phyloP scores from a whole-genome alignment of 176 grass and related monocot species.

The Avena insularis region DNA sequence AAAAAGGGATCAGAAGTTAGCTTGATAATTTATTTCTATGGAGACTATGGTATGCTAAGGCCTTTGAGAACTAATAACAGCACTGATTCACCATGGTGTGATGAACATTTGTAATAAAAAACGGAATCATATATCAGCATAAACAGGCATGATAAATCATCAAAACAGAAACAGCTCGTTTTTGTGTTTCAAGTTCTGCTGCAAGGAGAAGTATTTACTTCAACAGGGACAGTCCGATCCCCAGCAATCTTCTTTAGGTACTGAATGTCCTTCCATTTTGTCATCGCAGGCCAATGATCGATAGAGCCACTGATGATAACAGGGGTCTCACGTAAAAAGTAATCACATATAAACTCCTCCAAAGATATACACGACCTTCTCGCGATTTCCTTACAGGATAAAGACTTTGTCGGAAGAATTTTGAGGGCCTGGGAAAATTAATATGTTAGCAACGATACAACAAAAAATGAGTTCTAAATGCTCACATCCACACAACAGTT shows the following conservation, averaged over 20 bases:
- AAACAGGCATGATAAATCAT: constrained; percentile 13
- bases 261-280: constrained; percentile 87
- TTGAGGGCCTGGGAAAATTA: constrained; percentile 56
- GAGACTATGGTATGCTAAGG: neutral
- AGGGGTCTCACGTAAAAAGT: constrained; percentile 70
- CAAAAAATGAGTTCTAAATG: neutral
- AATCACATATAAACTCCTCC: constrained; percentile 89
- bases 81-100: neutral
- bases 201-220: constrained; percentile 65
- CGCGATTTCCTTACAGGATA: constrained; percentile 77
- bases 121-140: neutral
- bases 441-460: constrained; percentile 1
- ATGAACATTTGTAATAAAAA: constrained; percentile 9
- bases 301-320: constrained; percentile 87
- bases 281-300: constrained; percentile 85
- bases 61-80: constrained; percentile 7
- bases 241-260: constrained; percentile 92
- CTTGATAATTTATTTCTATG: constrained; percentile 9
- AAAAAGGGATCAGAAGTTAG: neutral
- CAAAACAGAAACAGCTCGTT: neutral
- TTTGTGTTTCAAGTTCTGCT: constrained; percentile 18
- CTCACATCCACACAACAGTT: neutral
- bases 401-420: constrained; percentile 66
- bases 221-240: constrained; percentile 93
- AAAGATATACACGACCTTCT: constrained; percentile 64